These are phyloP conservation scores for Exophiala calicioides DNA, from an alignment of 2,329 filamentous ascomycete genomes.

Conservation along the genomic window DNA sequence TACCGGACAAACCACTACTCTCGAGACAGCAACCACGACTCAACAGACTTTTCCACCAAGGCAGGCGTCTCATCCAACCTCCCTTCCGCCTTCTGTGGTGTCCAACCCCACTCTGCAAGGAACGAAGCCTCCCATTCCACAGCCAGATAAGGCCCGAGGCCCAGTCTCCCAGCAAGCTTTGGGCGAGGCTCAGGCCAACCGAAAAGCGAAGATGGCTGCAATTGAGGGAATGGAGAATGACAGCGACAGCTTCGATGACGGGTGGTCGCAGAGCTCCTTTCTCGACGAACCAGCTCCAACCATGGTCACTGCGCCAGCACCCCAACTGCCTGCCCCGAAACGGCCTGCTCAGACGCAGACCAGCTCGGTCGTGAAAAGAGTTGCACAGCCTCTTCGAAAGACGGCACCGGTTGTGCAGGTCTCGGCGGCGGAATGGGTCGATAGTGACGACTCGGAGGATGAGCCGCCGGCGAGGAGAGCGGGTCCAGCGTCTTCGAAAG, in stretches of 20 bases:
- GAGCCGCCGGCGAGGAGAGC: not conserved
- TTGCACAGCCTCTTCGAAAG: not conserved
- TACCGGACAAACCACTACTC: not conserved
- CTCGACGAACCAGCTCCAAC: constrained; percentile 6
- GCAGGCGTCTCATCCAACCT: too few species aligned
- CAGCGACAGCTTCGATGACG: constrained; percentile 28
- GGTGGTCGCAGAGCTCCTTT: constrained; percentile 22
- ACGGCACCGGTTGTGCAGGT: constrained; percentile 12
- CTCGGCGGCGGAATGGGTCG: constrained; percentile 25
- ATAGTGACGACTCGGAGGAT: constrained; percentile 27
- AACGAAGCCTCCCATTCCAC: constrained; percentile 1
- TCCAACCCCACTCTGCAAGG: constrained; percentile 5
- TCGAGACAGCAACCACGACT: constrained; percentile 2
- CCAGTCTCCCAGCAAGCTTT: constrained; percentile 13
- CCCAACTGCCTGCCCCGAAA: not conserved
- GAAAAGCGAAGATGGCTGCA: constrained; percentile 37
- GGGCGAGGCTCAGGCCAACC: constrained; percentile 35
- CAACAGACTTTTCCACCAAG: not conserved
- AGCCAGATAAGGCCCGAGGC: constrained; percentile 5
- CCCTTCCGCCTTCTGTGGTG: constrained; percentile 3
- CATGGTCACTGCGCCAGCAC: not conserved
- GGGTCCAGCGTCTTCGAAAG: too few species aligned
- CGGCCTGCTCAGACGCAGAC: not conserved
- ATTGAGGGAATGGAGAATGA: constrained; percentile 35
- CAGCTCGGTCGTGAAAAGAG: not conserved